Base-by-base conservation (phyloP, 768 basidiomycete species). In the Dentipellis sp. region DNA sequence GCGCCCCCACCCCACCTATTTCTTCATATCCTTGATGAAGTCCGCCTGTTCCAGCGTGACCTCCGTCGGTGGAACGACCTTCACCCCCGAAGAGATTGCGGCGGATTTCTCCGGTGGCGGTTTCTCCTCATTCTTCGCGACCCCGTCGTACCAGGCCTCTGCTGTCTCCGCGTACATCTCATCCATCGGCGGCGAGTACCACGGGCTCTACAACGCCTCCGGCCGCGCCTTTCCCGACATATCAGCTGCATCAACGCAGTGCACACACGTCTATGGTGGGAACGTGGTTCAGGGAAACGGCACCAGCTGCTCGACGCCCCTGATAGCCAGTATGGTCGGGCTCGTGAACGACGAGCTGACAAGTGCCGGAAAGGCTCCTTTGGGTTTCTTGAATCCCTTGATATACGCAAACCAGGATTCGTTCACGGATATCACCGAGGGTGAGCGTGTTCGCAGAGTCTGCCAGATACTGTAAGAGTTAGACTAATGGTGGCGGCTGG, bases 271-370 rank as follows among this genome's bases (percentile, higher is more conserved):
- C 47, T n/a, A 21, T 6, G 53, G 53, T 1, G 8, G 53, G 21
- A 4, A 16, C 29, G 23, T 19, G 19, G 23, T 34, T n/a, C n/a
- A n/a, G 14, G 45, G 53, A 16, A 37, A 36, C n/a, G 53, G 53
- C 9, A 54, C 45, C 14, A 46, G 22, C 53, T 54, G 53, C 36
- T 54, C 53, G 45, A 46, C 57, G 1, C 60, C 62, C 1, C 58
- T 62, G 29, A 56, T 58, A 40, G 64, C 63, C 9, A 56, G 56
- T 23, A 38, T 63, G 45, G 48, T 64, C 40, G 23, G 58, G n/a
- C 58, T 63, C n/a, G 17, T 64, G 16, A 64, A 64, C 34, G 63
- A 63, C 47, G 55, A 50, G 10, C 62, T 63, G 8, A 50, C 58
- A 21, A 58, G 58, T 3, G 54, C 58, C 3, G 60, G 62, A 9